These are phyloP conservation scores for Paramecium primaurelia DNA, from an alignment of 73 alveolate genomes.

Conservation along the genomic window DNA sequence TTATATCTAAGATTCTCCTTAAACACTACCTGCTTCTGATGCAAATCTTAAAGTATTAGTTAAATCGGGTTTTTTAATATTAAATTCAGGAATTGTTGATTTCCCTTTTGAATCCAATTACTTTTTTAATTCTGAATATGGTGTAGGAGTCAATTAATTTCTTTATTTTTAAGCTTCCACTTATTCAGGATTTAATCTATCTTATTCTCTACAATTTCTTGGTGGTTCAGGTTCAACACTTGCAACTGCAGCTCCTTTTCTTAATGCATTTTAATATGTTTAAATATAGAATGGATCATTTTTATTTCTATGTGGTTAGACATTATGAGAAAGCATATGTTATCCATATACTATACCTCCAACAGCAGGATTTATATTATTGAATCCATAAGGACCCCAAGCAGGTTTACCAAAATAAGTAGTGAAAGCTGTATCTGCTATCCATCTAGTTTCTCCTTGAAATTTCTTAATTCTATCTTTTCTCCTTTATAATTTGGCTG, in stretches of 20 bases:
- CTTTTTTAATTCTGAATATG: not conserved
- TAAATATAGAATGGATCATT: constrained; percentile 87
- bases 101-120: not conserved
- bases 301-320: constrained; percentile 91
- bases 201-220: constrained; percentile 78
- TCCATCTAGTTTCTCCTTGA: constrained; percentile 93
- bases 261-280: constrained; percentile 87
- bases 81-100: constrained; percentile 30
- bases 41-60: constrained; percentile 60
- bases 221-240: constrained; percentile 75
- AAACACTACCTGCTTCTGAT: constrained; percentile 45
- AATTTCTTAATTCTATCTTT: constrained; percentile 75
- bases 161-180: constrained; percentile 56
- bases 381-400: constrained; percentile 93
- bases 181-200: constrained; percentile 72
- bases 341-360: constrained; percentile 96
- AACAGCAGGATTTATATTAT: constrained; percentile 90
- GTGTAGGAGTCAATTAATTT: constrained; percentile 41
- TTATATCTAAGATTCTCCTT: not conserved
- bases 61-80: constrained; percentile 55
- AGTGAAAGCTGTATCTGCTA: constrained; percentile 91
- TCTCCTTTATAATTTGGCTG: constrained; percentile 52
- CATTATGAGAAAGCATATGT: constrained; percentile 91
- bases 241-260: constrained; percentile 72
- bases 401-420: constrained; percentile 98